Evolutionary conservation across 2,329 filamentous ascomycete species (phyloP).

Genomic region (Pseudogymnoascus sp.): DNA sequence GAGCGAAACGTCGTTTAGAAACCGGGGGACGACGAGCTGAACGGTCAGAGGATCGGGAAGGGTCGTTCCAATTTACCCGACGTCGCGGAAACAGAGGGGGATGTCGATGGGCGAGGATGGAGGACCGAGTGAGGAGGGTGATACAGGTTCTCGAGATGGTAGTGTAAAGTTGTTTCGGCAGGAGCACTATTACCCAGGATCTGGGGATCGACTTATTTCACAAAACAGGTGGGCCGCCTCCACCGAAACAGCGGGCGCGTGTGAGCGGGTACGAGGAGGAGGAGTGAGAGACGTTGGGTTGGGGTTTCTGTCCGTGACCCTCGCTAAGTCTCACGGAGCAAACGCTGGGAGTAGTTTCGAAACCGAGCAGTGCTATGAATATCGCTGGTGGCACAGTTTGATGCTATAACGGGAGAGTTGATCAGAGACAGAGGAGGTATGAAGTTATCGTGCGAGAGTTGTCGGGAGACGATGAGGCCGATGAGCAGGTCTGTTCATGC

Average conservation of each 20-base stretch:
- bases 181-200: not conserved
- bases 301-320: not conserved
- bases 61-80: not conserved
- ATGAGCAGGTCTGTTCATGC: not conserved
- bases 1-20: not conserved
- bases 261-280: not conserved
- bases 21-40: not conserved
- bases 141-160: not conserved
- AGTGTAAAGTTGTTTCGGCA: conserved; percentile 1
- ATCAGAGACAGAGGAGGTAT: not conserved
- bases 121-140: not conserved
- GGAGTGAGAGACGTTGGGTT: not conserved
- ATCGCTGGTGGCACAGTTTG: not conserved
- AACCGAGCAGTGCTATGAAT: not conserved
- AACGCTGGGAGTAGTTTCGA: not conserved
- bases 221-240: conserved; percentile 4
- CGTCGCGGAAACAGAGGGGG: not conserved
- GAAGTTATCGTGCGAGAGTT: not conserved
- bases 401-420: not conserved
- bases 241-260: conserved; percentile 4
- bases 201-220: conserved; percentile 5
- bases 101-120: not conserved
- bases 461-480: not conserved
- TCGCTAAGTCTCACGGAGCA: not conserved
- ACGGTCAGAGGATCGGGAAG: not conserved